Conservation (phyloP, 116 monocot species). For the Thalassia testudinum region DNA sequence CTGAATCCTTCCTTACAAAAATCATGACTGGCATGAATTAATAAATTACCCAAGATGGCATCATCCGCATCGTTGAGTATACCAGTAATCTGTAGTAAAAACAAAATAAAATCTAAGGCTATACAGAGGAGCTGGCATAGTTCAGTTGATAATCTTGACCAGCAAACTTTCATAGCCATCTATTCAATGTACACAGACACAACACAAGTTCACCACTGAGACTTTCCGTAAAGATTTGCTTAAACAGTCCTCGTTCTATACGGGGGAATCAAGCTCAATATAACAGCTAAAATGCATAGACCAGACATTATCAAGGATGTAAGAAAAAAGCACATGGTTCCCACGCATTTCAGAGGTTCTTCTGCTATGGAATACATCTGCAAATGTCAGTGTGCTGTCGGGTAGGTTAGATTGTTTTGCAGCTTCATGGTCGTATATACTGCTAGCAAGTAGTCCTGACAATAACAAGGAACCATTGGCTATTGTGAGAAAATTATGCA, state of each 20-base stretch:
- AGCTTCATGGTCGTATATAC: slow-evolving; percentile 63
- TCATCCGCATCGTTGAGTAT: too few species aligned
- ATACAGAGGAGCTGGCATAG: too few species aligned
- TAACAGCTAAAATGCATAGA: slow-evolving; percentile 41
- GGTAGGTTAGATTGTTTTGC: slow-evolving; percentile 36
- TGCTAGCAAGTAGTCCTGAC: slow-evolving; percentile 56
- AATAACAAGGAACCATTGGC: slow-evolving; percentile 63
- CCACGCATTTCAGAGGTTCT: slow-evolving; percentile 32
- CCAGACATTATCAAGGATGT: slow-evolving; percentile 53
- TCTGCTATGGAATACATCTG: slow-evolving; percentile 1
- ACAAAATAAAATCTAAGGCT: too few species aligned
- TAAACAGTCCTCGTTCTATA: slow-evolving; percentile 52
- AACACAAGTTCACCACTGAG: not conserved
- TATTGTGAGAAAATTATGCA: slow-evolving; percentile 64
- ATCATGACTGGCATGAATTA: too few species aligned
- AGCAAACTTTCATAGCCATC: too few species aligned
- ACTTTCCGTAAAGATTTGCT: slow-evolving; percentile 14
- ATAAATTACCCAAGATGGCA: too few species aligned
- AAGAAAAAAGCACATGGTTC: slow-evolving; percentile 51
- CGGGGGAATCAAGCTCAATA: slow-evolving; percentile 51
- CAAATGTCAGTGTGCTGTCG: not conserved
- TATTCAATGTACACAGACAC: too few species aligned
- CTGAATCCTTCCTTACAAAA: too few species aligned
- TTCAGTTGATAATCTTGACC: too few species aligned
- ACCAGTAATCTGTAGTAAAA: too few species aligned